phyloP scores from a whole-genome alignment of 2,329 filamentous ascomycete species.

The Cercospora zeae-maydis region DNA sequence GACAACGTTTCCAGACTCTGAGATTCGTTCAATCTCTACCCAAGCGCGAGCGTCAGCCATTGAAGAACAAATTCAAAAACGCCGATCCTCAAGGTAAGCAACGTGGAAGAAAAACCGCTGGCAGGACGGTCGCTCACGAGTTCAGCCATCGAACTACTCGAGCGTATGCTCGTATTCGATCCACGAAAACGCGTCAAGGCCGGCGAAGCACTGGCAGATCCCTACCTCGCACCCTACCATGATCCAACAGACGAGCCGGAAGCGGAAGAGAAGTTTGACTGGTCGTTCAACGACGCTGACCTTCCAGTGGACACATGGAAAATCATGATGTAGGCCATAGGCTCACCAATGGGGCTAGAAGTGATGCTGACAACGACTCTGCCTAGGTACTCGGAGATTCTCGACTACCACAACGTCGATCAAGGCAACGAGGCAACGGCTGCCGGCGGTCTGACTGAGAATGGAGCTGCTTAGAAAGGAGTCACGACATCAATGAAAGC shows the following conservation, averaged over 20 bases:
- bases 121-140: conserved; percentile 26
- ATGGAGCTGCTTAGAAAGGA: conserved; percentile 15
- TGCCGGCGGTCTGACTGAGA: conserved; percentile 17
- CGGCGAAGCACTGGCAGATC: conserved; percentile 78
- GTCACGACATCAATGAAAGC: conserved; percentile 7
- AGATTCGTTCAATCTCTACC: conserved; percentile 96
- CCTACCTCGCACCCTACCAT: conserved; percentile 94
- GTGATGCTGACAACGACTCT: background rate
- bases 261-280: conserved; percentile 96
- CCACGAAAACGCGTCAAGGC: conserved; percentile 94
- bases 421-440: conserved; percentile 32
- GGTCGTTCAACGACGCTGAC: conserved; percentile 98
- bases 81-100: conserved; percentile 61
- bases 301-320: conserved; percentile 99
- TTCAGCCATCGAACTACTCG: conserved; percentile 75
- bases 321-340: conserved; percentile 86
- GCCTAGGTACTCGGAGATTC: conserved; percentile 91
- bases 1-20: conserved; percentile 61
- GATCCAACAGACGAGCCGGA: conserved; percentile 95
- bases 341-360: background rate
- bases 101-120: background rate
- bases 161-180: conserved; percentile 97
- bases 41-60: conserved; percentile 84
- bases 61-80: conserved; percentile 89
- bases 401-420: conserved; percentile 96